Evolutionary conservation across 768 basidiomycete genomes (phyloP), one percentile per base, ranked within the genome.

Genomic region (Hygrocybe coccinea): DNA sequence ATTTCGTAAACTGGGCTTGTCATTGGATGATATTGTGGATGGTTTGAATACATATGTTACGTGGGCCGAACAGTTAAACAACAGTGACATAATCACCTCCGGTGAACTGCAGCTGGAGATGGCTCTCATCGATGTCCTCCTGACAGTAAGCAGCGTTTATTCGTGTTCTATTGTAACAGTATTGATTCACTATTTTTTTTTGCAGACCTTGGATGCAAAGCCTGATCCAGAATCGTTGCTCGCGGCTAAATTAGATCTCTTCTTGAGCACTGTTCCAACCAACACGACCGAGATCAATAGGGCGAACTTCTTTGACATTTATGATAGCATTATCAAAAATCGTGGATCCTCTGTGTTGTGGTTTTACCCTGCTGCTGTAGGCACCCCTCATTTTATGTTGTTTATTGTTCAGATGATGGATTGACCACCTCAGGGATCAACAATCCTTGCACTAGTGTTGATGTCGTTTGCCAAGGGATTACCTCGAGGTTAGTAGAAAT

Each of bases 401-500:
- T 46, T 5, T 15, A 5, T n/a, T 15, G 21, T 12, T 12, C 33
- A 6, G n/a, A 21, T 52, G 35, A 33, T 7, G 6, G 7, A 17
- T 11, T 19, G 9, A 3, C n/a, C 37, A n/a, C 24, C 7, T 52
- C 19, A 52, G 35, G 50, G 38, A 34, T 25, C 47, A n/a, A 39
- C 50, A 19, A 52, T 52, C 8, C 50, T 52, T 38, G 19, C 38
- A 37, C 11, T 38, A 15, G 50, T 19, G 7, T n/a, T 49, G 29
- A 15, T 49, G 15, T 49, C 25, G 5, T 34, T 49, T 34, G 21
- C 38, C 34, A 36, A 24, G 37, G 50, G 50, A 11, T 19, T 10
- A n/a, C 50, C 50, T 19, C 25, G 50, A 41, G 50, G 50, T 52
- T 21, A 3, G 50, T 52, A 19, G 45, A 46, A n/a, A 19, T 46